These are phyloP conservation scores for Porpolomopsis calyptriformis DNA, from an alignment of 768 basidiomycete species.

Conservation along the genomic window DNA sequence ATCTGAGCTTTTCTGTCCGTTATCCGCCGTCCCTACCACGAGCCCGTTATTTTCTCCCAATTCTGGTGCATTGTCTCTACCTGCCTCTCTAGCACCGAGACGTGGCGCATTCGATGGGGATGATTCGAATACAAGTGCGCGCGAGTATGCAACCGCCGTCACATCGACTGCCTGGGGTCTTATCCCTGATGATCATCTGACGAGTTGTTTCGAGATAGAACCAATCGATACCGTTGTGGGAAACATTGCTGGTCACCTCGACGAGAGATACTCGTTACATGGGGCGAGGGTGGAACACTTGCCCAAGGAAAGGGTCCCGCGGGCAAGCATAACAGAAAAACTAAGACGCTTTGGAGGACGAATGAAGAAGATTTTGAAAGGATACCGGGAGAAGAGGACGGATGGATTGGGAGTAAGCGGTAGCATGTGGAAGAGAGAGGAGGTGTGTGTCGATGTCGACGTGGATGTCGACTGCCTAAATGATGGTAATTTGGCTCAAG, in stretches of 20 bases:
- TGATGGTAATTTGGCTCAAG: background rate
- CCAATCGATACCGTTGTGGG: background rate
- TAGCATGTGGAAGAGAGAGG: background rate
- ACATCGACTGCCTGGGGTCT: slow-evolving; percentile 25
- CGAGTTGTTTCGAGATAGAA: background rate
- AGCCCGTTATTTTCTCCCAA: slow-evolving; percentile 8
- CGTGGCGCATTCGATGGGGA: background rate
- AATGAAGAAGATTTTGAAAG: slow-evolving; percentile 18
- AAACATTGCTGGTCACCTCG: background rate
- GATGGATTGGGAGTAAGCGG: background rate
- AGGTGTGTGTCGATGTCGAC: slow-evolving; percentile 8
- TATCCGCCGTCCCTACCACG: background rate
- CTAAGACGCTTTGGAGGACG: slow-evolving; percentile 20
- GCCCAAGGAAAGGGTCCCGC: slow-evolving; percentile 1
- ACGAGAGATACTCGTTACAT: background rate
- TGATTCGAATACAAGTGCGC: slow-evolving; percentile 15
- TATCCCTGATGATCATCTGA: slow-evolving; percentile 6
- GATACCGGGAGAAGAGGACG: slow-evolving; percentile 7
- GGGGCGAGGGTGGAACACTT: background rate
- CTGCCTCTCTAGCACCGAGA: slow-evolving; percentile 8
- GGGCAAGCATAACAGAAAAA: slow-evolving; percentile 11
- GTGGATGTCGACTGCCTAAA: background rate
- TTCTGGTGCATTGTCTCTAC: slow-evolving; percentile 13
- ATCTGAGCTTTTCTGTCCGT: too few relatives aligned
- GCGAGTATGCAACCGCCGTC: slow-evolving; percentile 26